phyloP scores from a whole-genome alignment of 2,329 filamentous ascomycete genomes.

The Ophiostoma himal-ulmi region DNA sequence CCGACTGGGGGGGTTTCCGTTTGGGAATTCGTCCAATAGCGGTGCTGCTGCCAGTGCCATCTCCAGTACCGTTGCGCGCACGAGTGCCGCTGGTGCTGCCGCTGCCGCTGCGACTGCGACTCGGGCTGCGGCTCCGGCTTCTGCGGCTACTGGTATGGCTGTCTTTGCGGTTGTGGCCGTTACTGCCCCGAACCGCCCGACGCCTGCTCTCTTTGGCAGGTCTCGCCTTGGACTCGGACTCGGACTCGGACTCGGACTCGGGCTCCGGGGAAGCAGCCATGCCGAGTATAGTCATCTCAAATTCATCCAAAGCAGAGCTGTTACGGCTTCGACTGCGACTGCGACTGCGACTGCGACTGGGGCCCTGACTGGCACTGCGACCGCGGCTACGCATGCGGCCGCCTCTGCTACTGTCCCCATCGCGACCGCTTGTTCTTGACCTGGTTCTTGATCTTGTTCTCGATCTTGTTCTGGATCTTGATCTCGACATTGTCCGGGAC shows the following conservation, averaged over 20 bases:
- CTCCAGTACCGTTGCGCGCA: background rate
- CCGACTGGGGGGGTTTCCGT: background rate
- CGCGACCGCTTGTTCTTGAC: background rate
- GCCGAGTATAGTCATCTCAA: constrained; percentile 29
- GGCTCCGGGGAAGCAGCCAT: constrained; percentile 26
- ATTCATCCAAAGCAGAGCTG: constrained; percentile 27
- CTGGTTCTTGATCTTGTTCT: background rate
- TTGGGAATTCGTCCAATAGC: background rate
- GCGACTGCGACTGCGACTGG: background rate
- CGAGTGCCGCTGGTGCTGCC: background rate
- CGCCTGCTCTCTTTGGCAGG: background rate
- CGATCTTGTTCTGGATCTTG: background rate
- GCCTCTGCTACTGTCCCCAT: background rate
- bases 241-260: background rate
- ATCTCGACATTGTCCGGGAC: background rate
- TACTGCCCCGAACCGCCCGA: background rate
- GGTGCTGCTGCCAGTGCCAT: background rate
- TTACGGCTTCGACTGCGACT: constrained; percentile 22
- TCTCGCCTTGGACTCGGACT: background rate
- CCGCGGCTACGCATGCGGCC: background rate
- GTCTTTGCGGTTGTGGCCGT: background rate
- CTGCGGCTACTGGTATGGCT: background rate
- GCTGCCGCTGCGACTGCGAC: background rate
- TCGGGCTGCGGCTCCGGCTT: background rate
- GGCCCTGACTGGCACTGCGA: background rate